Conservation (phyloP, 495 filamentous ascomycete species). For the Talaromyces ruber region DNA sequence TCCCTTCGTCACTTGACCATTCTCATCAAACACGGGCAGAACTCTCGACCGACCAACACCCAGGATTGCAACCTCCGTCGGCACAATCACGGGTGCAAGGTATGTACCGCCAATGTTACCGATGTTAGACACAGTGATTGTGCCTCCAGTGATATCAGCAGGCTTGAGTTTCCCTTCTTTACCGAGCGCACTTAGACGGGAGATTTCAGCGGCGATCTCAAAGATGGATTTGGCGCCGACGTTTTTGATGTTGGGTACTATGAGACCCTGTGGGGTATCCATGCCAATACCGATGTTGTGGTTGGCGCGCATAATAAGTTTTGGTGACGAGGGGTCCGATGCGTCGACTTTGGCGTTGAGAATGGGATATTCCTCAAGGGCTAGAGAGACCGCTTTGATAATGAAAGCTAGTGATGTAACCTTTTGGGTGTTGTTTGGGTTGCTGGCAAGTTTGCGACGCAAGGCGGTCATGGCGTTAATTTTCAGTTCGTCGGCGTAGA, state of each 20-base stretch:
- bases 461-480: conserved; percentile 62
- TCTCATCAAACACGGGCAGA: conserved; percentile 63
- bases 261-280: conserved; percentile 81
- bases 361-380: conserved; percentile 70
- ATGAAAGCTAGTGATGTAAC: conserved; percentile 90
- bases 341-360: conserved; percentile 79
- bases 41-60: conserved; percentile 74
- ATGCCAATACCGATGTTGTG: conserved; percentile 97
- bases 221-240: conserved; percentile 66
- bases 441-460: conserved; percentile 48
- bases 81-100: conserved; percentile 81
- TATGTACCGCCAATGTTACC: conserved; percentile 95
- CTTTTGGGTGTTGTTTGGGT: conserved; percentile 44
- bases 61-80: conserved; percentile 83
- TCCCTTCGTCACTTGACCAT: conserved; percentile 80
- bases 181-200: conserved; percentile 63
- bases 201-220: conserved; percentile 68
- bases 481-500: conserved; percentile 82
- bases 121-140: conserved; percentile 94
- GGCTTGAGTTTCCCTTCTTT: conserved; percentile 63
- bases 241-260: conserved; percentile 92
- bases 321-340: conserved; percentile 48
- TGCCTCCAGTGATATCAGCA: conserved; percentile 74
- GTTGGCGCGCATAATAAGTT: conserved; percentile 63
- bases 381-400: conserved; percentile 85